A percentile compares a stretch with the other conserved stretches of the same genome.
Conservation (phyloP, 352 stramenopile genomes). For the Discostella stelligera region DNA sequence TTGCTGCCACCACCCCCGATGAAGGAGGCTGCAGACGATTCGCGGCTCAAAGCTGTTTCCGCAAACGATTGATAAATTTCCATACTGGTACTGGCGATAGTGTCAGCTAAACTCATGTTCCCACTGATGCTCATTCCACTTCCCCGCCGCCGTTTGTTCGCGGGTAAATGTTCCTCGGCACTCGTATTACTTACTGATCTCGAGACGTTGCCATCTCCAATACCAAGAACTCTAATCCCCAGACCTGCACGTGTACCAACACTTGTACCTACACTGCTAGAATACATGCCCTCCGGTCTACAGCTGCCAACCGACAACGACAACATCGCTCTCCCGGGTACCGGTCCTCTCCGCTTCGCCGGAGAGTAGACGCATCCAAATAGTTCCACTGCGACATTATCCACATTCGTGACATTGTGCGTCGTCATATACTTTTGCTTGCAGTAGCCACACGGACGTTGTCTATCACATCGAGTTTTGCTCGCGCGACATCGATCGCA, state of each 20-base stretch:
- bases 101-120: background rate
- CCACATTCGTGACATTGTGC: slow-evolving; percentile 63
- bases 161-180: background rate
- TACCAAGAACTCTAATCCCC: background rate
- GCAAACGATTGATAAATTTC: background rate
- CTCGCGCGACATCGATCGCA: slow-evolving; percentile 77
- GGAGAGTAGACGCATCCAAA: slow-evolving; percentile 76
- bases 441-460: slow-evolving; percentile 69
- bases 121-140: background rate
- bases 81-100: background rate
- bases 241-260: too few relatives aligned
- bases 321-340: slow-evolving; percentile 40
- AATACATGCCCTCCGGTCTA: background rate
- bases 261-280: background rate
- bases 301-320: background rate
- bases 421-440: slow-evolving; percentile 76
- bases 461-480: slow-evolving; percentile 78
- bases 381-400: slow-evolving; percentile 47
- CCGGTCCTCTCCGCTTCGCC: slow-evolving; percentile 71
- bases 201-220: background rate
- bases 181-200: background rate
- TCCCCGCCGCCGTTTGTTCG: background rate
- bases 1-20: background rate
- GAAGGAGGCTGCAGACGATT: background rate
- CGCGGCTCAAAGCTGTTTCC: background rate